phyloP scores from a whole-genome alignment of 2,329 filamentous ascomycete genomes.

The Exophiala calicioides region DNA sequence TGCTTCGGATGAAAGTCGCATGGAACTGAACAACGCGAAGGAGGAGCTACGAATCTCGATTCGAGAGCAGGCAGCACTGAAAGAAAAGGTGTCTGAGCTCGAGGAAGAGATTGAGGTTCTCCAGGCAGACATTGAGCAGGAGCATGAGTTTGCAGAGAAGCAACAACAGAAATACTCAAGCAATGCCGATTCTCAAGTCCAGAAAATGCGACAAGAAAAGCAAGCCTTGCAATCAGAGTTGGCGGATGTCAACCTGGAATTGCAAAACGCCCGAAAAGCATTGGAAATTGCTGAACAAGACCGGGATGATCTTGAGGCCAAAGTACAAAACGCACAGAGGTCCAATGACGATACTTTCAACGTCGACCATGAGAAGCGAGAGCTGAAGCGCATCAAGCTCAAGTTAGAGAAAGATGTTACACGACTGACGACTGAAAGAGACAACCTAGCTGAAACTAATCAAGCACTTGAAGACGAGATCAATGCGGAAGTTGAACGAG shows the following conservation, averaged over 20 bases:
- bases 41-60: constrained; percentile 71
- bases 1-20: constrained; percentile 65
- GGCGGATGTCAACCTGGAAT: constrained; percentile 59
- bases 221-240: constrained; percentile 65
- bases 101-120: constrained; percentile 78
- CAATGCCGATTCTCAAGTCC: constrained; percentile 61
- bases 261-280: constrained; percentile 59
- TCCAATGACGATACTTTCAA: constrained; percentile 60
- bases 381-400: constrained; percentile 66
- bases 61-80: constrained; percentile 62
- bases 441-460: constrained; percentile 57
- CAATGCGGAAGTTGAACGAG: constrained; percentile 66
- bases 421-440: constrained; percentile 65
- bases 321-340: constrained; percentile 58
- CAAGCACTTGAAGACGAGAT: constrained; percentile 63
- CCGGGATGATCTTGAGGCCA: constrained; percentile 65
- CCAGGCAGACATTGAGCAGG: constrained; percentile 65
- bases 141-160: constrained; percentile 61
- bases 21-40: constrained; percentile 64
- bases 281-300: constrained; percentile 63
- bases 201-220: constrained; percentile 61
- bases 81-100: constrained; percentile 66
- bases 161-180: constrained; percentile 59
- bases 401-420: constrained; percentile 69
- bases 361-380: constrained; percentile 68